phyloP scores from a whole-genome alignment of 2,329 filamentous ascomycete genomes.

The Blumeria graminis region DNA sequence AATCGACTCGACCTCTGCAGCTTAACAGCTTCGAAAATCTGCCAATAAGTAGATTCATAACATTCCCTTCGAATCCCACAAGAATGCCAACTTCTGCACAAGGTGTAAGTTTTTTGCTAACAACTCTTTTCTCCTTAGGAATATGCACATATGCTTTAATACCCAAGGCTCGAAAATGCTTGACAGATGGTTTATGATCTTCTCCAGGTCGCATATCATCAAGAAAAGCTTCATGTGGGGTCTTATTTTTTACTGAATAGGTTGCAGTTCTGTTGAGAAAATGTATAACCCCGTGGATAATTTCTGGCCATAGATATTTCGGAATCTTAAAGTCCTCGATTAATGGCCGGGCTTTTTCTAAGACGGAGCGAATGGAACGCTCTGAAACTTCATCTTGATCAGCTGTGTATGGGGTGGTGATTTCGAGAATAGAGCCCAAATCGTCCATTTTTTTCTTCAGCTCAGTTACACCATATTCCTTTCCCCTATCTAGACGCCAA shows the following conservation, averaged over 20 bases:
- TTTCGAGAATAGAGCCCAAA: slow-evolving; percentile 2
- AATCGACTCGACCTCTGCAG: too few relatives aligned
- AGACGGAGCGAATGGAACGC: not conserved
- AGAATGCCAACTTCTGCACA: slow-evolving; percentile 1
- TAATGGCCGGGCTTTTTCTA: not conserved
- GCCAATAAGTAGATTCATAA: too few relatives aligned
- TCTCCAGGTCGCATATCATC: not conserved
- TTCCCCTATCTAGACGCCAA: not conserved
- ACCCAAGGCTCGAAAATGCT: not conserved
- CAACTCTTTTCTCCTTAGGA: not conserved
- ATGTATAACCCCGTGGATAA: not conserved
- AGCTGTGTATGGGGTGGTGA: not conserved
- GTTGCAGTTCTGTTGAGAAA: not conserved
- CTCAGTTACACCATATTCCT: not conserved
- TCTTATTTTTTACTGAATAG: not conserved
- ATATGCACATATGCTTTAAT: not conserved
- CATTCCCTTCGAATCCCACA: slow-evolving; percentile 1
- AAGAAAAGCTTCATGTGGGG: not conserved
- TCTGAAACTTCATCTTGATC: not conserved
- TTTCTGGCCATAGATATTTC: not conserved
- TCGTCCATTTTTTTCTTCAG: not conserved
- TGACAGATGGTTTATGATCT: not conserved
- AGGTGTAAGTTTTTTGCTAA: not conserved
- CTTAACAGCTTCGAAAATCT: too few relatives aligned
- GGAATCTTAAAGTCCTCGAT: not conserved